A percentile compares a stretch with the other conserved stretches of the same genome.
phyloP scores from a whole-genome alignment of 441 rosid species.

The Breynia disticha region DNA sequence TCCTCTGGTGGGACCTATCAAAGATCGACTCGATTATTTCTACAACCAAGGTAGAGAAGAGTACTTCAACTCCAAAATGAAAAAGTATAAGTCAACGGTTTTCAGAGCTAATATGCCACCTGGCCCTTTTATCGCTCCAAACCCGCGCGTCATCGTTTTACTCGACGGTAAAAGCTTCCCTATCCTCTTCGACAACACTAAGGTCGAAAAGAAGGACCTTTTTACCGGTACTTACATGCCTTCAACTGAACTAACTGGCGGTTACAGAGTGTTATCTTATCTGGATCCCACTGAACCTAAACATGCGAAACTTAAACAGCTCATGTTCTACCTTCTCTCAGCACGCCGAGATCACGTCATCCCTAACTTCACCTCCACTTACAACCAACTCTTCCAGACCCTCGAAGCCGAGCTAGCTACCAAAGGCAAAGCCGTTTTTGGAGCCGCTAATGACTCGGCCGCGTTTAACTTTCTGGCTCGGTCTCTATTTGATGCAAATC shows the following conservation, averaged over 20 bases:
- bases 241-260: conserved; percentile 66
- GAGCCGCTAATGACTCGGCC: conserved; percentile 40
- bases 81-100: conserved; percentile 60
- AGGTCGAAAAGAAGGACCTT: conserved; percentile 69
- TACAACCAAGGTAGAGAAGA: conserved; percentile 59
- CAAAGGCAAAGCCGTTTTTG: conserved; percentile 49
- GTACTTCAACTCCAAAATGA: conserved; percentile 51
- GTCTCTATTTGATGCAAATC: conserved; percentile 39
- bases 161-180: conserved; percentile 88
- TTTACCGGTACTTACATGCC: conserved; percentile 87
- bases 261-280: conserved; percentile 56
- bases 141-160: conserved; percentile 53
- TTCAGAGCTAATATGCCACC: conserved; percentile 69
- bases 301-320: conserved; percentile 54
- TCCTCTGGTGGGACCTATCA: conserved; percentile 56
- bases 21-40: conserved; percentile 64
- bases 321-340: conserved; percentile 49
- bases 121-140: conserved; percentile 49
- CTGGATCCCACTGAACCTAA: conserved; percentile 73
- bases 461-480: conserved; percentile 55
- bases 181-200: conserved; percentile 50
- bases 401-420: conserved; percentile 44
- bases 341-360: conserved; percentile 45
- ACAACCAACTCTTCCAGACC: conserved; percentile 33
- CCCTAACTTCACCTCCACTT: conserved; percentile 55